These are phyloP conservation scores for Ramalina peruviana DNA, from an alignment of 495 filamentous ascomycete genomes.

Conservation along the genomic window DNA sequence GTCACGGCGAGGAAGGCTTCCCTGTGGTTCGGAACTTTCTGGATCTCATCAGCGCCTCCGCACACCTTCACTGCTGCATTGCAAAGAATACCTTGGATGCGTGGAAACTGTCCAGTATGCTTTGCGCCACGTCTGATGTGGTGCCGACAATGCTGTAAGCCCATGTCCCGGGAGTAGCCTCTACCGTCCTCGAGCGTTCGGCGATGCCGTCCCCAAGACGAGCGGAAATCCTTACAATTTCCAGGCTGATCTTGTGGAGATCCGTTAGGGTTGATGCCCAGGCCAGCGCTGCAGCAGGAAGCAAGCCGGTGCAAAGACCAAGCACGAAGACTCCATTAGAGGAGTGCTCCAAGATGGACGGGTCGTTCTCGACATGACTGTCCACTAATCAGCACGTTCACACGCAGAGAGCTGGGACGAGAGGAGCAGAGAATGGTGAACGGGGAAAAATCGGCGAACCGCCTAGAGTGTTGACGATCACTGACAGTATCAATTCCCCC, in stretches of 20 bases:
- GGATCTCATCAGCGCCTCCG: neutral
- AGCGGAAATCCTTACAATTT: constrained; percentile 6
- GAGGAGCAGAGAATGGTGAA: too few relatives aligned
- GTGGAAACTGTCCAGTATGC: constrained; percentile 5
- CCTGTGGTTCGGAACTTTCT: constrained; percentile 3
- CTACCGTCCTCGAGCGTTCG: constrained; percentile 1
- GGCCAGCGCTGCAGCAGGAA: constrained; percentile 11
- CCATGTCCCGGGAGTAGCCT: constrained; percentile 7
- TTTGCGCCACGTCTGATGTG: neutral
- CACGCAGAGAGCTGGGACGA: too few relatives aligned
- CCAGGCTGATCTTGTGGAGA: constrained; percentile 4
- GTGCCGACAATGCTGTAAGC: constrained; percentile 9
- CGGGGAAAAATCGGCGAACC: too few relatives aligned
- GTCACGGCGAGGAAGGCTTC: constrained; percentile 2
- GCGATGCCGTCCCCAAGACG: constrained; percentile 4
- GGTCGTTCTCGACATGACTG: constrained; percentile 4
- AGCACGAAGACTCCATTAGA: constrained; percentile 1
- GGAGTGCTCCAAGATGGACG: neutral
- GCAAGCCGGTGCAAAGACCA: constrained; percentile 12
- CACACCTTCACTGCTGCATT: neutral
- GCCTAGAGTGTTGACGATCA: neutral
- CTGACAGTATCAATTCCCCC: constrained; percentile 8
- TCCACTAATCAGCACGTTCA: neutral
- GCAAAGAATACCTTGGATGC: constrained; percentile 2
- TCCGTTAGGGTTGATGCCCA: neutral